A percentile compares a stretch with the other conserved stretches of the same genome.
Evolutionary conservation across 345 rosid genomes (phyloP).

Genomic region (Salix brachista): DNA sequence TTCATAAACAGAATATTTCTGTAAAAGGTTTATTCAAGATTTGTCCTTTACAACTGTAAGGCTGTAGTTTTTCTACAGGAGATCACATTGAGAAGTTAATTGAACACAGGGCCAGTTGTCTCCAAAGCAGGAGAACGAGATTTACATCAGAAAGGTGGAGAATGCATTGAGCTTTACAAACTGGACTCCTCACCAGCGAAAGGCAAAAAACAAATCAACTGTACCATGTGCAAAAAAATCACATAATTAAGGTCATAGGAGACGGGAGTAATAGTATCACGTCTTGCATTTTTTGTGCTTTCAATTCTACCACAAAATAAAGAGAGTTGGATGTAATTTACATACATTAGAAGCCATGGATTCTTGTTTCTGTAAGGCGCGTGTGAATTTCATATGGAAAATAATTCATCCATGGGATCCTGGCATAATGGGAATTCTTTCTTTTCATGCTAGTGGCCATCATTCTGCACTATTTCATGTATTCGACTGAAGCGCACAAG

Average conservation of each 20-base stretch:
- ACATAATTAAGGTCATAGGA: background rate
- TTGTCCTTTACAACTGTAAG: too few relatives aligned
- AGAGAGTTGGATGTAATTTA: background rate
- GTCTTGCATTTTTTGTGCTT: background rate
- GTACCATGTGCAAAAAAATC: background rate
- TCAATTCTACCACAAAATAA: background rate
- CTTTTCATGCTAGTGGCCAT: background rate
- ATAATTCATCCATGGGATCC: background rate
- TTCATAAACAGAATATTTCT: too few relatives aligned
- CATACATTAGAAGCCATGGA: background rate
- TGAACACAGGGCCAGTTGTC: too few relatives aligned
- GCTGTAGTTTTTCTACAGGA: too few relatives aligned
- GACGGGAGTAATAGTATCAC: background rate
- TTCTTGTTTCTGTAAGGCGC: background rate
- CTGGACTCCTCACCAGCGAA: too few relatives aligned
- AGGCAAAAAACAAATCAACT: background rate
- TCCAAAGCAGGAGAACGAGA: too few relatives aligned
- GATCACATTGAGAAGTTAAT: too few relatives aligned
- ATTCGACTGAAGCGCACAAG: constrained; percentile 58
- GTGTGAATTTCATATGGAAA: background rate
- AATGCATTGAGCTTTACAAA: too few relatives aligned
- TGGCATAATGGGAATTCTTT: background rate
- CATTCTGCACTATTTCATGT: constrained; percentile 24
- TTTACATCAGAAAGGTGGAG: too few relatives aligned
- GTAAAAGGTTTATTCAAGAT: too few relatives aligned